Percentiles rank a stretch among this genome's conserved stretches.
These are phyloP conservation scores for Kregervanrija fluxuum DNA, from an alignment of 805 yeast genomes.

Conservation along the genomic window DNA sequence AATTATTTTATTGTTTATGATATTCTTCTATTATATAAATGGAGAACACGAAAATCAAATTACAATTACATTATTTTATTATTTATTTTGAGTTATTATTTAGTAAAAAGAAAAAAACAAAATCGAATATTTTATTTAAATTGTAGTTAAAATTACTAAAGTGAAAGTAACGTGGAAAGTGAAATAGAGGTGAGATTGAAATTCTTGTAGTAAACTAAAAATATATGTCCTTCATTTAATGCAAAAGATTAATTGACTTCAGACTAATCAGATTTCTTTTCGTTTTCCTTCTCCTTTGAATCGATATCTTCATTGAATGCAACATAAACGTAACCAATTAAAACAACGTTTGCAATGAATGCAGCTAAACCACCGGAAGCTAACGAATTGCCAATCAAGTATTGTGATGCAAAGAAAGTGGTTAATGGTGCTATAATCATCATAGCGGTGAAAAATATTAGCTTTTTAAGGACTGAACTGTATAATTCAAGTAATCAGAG, in stretches of 20 bases:
- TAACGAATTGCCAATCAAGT: constrained; percentile 41
- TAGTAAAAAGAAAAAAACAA: no score
- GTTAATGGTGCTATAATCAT: constrained; percentile 65
- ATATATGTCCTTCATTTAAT: no score
- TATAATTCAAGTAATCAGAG: neutral
- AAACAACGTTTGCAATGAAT: constrained; percentile 62
- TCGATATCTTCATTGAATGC: constrained; percentile 62
- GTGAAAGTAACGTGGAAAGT: no score
- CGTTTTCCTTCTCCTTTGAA: constrained; percentile 32
- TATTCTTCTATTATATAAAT: neutral
- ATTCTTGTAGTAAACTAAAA: no score
- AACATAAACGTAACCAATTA: constrained; percentile 63
- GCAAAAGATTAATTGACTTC: neutral
- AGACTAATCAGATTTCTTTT: constrained; percentile 13
- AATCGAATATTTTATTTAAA: no score
- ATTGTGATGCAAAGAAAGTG: constrained; percentile 43
- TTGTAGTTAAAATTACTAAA: no score
- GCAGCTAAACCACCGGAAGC: constrained; percentile 81
- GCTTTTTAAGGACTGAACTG: constrained; percentile 59
- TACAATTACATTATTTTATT: no score
- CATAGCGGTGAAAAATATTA: constrained; percentile 66
- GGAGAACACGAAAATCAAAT: neutral
- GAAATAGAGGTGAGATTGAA: no score
- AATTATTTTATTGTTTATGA: neutral
- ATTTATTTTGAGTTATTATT: no score